Conservation (phyloP, 148 eudicot species). For the Chenopodium album region DNA sequence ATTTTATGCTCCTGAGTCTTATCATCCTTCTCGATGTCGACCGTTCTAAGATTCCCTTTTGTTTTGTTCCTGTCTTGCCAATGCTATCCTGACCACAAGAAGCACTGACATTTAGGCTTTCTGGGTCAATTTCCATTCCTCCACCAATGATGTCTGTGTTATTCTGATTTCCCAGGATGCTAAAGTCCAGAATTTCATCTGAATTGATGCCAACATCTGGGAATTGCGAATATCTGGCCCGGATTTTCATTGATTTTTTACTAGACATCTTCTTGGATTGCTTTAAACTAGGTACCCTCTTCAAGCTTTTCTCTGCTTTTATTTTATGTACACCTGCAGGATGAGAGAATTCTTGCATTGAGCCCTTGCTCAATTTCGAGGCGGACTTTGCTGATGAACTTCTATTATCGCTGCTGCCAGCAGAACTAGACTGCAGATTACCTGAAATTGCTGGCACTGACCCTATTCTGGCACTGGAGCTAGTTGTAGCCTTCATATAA, state of each 20-base stretch:
- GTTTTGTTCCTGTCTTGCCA: constrained; percentile 25
- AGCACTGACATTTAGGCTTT: background rate
- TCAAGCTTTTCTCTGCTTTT: constrained; percentile 25
- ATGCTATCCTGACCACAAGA: constrained; percentile 22
- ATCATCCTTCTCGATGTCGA: constrained; percentile 45
- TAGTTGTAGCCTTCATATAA: constrained; percentile 46
- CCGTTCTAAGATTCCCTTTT: constrained; percentile 34
- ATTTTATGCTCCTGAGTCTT: constrained; percentile 37
- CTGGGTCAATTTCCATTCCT: constrained; percentile 19
- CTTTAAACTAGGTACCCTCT: constrained; percentile 34
- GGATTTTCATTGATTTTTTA: constrained; percentile 34
- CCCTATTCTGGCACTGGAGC: constrained; percentile 46
- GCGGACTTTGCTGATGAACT: constrained; percentile 5
- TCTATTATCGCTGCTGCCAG: constrained; percentile 11
- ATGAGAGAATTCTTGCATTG: constrained; percentile 22
- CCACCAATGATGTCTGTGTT: constrained; percentile 19
- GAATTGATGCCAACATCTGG: constrained; percentile 4
- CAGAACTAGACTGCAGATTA: constrained; percentile 19
- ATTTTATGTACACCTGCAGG: constrained; percentile 21
- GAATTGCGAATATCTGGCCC: constrained; percentile 32
- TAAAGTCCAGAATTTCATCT: constrained; percentile 15
- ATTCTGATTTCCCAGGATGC: constrained; percentile 6
- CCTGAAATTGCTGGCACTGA: constrained; percentile 32
- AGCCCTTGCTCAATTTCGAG: background rate
- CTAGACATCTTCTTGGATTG: constrained; percentile 31